Evolutionary conservation across 1,139 yeast species (phyloP).

Genomic region (Yamadazyma triangularis): DNA sequence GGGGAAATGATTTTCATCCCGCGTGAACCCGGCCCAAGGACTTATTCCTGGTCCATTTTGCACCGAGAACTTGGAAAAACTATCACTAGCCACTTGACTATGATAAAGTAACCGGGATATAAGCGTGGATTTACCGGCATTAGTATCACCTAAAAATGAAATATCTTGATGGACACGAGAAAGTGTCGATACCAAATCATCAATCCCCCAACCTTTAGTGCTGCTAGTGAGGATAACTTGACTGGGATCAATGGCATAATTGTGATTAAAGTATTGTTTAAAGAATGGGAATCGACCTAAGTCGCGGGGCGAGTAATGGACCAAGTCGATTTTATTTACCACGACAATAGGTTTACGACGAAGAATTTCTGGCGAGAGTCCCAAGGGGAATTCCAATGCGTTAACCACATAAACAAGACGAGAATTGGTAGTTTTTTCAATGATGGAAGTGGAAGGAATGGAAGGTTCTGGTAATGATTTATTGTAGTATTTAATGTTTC

Average conservation of each 20-base stretch:
- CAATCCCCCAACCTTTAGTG: constrained; percentile 48
- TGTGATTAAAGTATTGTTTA: constrained; percentile 35
- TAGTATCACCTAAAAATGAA: constrained; percentile 67
- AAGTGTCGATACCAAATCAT: constrained; percentile 6
- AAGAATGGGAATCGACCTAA: constrained; percentile 42
- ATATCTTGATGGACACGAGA: constrained; percentile 30
- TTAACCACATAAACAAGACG: constrained; percentile 58
- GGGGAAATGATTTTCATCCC: constrained; percentile 36
- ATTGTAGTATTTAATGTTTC: constrained; percentile 45
- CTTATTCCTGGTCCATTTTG: constrained; percentile 44
- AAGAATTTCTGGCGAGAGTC: constrained; percentile 33
- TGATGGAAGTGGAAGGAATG: constrained; percentile 30
- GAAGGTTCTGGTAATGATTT: constrained; percentile 15
- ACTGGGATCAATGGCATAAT: constrained; percentile 36
- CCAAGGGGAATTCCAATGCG: constrained; percentile 68
- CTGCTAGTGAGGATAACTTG: constrained; percentile 52
- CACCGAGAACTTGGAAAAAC: constrained; percentile 5
- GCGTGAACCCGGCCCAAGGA: constrained; percentile 54
- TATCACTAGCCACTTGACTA: constrained; percentile 6
- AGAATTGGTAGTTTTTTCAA: constrained; percentile 21
- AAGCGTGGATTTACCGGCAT: constrained; percentile 72
- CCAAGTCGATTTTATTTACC: constrained; percentile 55
- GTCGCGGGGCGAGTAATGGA: constrained; percentile 30
- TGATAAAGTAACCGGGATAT: constrained; percentile 23
- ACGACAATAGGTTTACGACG: constrained; percentile 36